Evolutionary conservation across 106 monocot species (phyloP).

Genomic region (Cymbidium sinense): DNA sequence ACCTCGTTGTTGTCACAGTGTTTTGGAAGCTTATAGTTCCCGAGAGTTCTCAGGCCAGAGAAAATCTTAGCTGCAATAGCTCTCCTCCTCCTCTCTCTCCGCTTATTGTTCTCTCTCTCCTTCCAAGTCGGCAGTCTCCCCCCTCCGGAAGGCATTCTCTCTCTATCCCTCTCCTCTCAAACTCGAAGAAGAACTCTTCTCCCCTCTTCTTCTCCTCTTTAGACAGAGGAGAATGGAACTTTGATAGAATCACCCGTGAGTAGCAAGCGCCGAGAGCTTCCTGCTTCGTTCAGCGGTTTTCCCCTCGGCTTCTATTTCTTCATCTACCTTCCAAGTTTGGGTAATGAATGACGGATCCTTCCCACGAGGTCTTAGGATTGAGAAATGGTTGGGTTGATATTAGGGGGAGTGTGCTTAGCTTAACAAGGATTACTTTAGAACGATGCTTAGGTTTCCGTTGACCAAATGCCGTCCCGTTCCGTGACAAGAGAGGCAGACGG

Average conservation of each 20-base stretch:
- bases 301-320: neutral
- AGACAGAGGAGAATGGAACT: neutral
- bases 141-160: constrained; percentile 1
- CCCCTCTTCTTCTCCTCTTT: neutral
- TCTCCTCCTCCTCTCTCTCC: constrained; percentile 30
- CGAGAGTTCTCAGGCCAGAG: constrained; percentile 23
- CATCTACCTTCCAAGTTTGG: neutral
- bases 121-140: constrained; percentile 30
- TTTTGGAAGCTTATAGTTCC: constrained; percentile 33
- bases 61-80: constrained; percentile 40
- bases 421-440: neutral
- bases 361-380: neutral
- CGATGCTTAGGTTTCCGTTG: neutral
- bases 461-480: neutral
- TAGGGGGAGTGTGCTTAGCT: neutral
- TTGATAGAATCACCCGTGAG: neutral
- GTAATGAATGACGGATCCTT: neutral
- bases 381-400: too few species aligned
- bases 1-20: constrained; percentile 52
- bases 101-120: constrained; percentile 48
- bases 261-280: neutral
- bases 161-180: neutral
- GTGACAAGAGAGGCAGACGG: neutral
- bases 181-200: neutral
- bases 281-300: neutral